phyloP scores from a whole-genome alignment of 1,139 yeast species.

The Taphrina communis region DNA sequence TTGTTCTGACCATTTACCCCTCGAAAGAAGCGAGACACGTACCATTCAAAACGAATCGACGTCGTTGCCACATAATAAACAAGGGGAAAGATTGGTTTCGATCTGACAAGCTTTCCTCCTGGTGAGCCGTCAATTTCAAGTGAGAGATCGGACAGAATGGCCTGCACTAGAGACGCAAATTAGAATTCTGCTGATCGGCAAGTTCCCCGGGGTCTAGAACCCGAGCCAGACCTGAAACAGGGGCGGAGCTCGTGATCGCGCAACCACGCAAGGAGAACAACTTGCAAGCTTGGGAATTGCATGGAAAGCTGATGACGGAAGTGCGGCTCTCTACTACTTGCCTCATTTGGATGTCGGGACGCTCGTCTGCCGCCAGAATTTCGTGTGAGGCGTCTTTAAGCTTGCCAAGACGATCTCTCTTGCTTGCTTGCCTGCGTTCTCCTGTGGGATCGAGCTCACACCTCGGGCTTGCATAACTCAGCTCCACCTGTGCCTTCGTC shows the following conservation, averaged over 20 bases:
- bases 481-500: too few species aligned
- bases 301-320: neutral
- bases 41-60: constrained; percentile 23
- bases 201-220: too few species aligned
- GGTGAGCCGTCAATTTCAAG: too few species aligned
- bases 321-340: neutral
- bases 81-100: neutral
- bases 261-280: neutral
- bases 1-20: constrained; percentile 11
- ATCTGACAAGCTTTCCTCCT: neutral
- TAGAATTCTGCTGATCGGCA: too few species aligned
- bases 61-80: constrained; percentile 10
- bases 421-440: neutral
- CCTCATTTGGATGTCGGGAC: too few species aligned
- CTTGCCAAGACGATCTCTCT: neutral
- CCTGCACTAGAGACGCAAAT: too few species aligned
- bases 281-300: neutral
- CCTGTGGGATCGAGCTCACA: too few species aligned
- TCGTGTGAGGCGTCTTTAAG: neutral
- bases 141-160: too few species aligned
- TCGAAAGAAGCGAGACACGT: constrained; percentile 18
- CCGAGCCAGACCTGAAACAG: neutral
- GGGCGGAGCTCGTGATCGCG: neutral
- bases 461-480: too few species aligned
- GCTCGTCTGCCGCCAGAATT: too few species aligned